Base-by-base conservation (phyloP, 257 asterid genomes). In the Scutellaria galericulata region DNA sequence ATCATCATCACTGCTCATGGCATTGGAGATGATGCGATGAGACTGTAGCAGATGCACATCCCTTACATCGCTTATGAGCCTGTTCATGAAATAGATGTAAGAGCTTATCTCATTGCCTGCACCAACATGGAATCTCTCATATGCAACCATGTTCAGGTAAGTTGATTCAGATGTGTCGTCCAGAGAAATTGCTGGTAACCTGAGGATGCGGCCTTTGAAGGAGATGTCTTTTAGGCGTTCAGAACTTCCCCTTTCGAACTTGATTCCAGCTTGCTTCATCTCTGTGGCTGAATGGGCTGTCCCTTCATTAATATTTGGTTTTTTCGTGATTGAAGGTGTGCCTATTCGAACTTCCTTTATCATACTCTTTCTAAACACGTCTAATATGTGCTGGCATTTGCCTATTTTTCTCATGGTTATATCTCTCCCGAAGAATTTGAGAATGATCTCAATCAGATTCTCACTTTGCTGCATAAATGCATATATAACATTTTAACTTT, bases 1-100 rank as follows among this genome's bases (percentile, higher is more conserved):
- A 2, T 80, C 89, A 52, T 75, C 58, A 45, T 84, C 82, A 22
- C 81, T 78, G 2, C 83, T 81, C n/a, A 82, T 22, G 0, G 62
- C 79, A 45, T 76, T 82, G n/a, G 55, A 74, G 35, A 86, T 68
- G 13, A 86, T 80, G 7, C 78, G 76, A 1, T 10, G 4, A 0
- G 79, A 10, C 12, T 66, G 80, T 35, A 86, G 76, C 20, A 86
- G 79, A 61, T 58, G 71, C n/a, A 84, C 83, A 41, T 84, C 91
- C 51, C 10, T 45, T 13, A 63, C 73, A 22, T 53, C 48, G 10
- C 79, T 75, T 0, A 86, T 57, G 22, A 84, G 77, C 50, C 72
- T 77, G 66, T 75, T 77, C 84, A 82, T 81, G 79, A 82, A 78
- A 15, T 37, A 80, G 1, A 80, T 61, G 64, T 82, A 83, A 0